Percentiles rank a stretch among this genome's conserved stretches.
Evolutionary conservation across 495 filamentous ascomycete genomes (phyloP).

Genomic region (Hyaloscypha variabilis): DNA sequence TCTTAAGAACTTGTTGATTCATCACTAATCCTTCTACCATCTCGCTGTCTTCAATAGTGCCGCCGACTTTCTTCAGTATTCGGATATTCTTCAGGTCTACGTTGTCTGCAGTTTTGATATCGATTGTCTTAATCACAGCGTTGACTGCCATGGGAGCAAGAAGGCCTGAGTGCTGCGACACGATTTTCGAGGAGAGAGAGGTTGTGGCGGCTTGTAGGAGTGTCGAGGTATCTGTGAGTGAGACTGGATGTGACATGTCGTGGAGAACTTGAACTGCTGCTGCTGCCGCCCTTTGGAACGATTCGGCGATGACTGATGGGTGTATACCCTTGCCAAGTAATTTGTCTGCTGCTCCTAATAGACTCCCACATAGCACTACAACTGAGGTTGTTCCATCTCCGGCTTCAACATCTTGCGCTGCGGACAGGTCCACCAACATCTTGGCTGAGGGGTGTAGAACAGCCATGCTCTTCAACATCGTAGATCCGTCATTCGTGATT

Average conservation of each 20-base stretch:
- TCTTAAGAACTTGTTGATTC: slow-evolving; percentile 91
- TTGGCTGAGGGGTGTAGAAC: slow-evolving; percentile 98
- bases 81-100: slow-evolving; percentile 95
- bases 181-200: slow-evolving; percentile 97
- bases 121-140: slow-evolving; percentile 91
- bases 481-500: slow-evolving; percentile 99
- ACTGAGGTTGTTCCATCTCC: slow-evolving; percentile 98
- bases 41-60: slow-evolving; percentile 97
- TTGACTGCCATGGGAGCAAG: slow-evolving; percentile 97
- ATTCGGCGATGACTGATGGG: slow-evolving; percentile 95
- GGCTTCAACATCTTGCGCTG: slow-evolving; percentile 97
- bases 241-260: slow-evolving; percentile 93
- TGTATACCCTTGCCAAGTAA: slow-evolving; percentile 92
- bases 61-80: slow-evolving; percentile 96
- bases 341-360: slow-evolving; percentile 91
- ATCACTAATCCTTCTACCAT: slow-evolving; percentile 94
- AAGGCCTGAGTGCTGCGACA: slow-evolving; percentile 90
- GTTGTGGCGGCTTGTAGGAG: slow-evolving; percentile 96
- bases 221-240: slow-evolving; percentile 81
- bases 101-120: slow-evolving; percentile 92
- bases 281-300: slow-evolving; percentile 92
- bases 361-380: slow-evolving; percentile 92
- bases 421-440: slow-evolving; percentile 97
- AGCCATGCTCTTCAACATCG: slow-evolving; percentile 97
- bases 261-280: slow-evolving; percentile 88